Conservation (phyloP, 2,329 filamentous ascomycete genomes). For the Hypoxylon sp. region DNA sequence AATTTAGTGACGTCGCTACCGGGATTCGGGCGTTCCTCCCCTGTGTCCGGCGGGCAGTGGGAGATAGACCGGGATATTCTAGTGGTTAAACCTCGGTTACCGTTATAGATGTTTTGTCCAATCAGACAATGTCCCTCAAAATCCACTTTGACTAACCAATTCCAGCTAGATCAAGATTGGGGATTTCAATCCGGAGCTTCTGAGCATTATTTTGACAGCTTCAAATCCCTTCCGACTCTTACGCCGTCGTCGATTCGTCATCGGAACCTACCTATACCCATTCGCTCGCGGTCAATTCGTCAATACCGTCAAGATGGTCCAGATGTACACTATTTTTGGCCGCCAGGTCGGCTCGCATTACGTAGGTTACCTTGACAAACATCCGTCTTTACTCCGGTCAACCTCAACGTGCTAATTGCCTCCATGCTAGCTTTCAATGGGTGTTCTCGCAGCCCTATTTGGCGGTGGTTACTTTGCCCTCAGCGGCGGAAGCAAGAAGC, state of each 20-base stretch:
- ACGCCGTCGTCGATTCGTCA: constrained; percentile 40
- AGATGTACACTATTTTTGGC: constrained; percentile 70
- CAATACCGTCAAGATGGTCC: constrained; percentile 62
- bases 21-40: constrained; percentile 29
- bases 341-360: constrained; percentile 73
- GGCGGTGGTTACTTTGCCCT: constrained; percentile 63
- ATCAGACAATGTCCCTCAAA: constrained; percentile 19
- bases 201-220: constrained; percentile 53
- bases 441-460: constrained; percentile 67
- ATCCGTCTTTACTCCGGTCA: constrained; percentile 5
- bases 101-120: neutral
- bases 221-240: constrained; percentile 37
- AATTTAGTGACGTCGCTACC: constrained; percentile 41
- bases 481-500: constrained; percentile 62
- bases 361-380: constrained; percentile 60
- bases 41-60: constrained; percentile 13
- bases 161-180: constrained; percentile 29
- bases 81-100: constrained; percentile 38
- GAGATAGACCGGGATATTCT: constrained; percentile 11
- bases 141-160: constrained; percentile 27
- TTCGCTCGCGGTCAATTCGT: constrained; percentile 45
- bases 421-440: constrained; percentile 68
- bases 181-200: constrained; percentile 50
- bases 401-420: constrained; percentile 26
- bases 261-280: constrained; percentile 38